Base-by-base conservation (phyloP, 2,329 filamentous ascomycete genomes). In the Colletotrichum eleusines region DNA sequence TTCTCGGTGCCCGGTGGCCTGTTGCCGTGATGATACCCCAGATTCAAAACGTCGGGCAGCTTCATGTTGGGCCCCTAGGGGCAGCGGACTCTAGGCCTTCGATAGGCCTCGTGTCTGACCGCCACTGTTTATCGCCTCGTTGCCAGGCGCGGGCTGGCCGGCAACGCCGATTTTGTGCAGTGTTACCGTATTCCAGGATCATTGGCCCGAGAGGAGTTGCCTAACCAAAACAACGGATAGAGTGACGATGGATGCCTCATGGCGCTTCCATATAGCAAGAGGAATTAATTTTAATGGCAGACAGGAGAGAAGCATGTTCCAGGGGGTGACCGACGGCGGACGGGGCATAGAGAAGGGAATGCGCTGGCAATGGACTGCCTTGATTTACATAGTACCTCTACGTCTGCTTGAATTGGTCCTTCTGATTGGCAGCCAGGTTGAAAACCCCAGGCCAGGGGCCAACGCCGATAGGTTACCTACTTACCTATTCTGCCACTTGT, bases 11-110 rank as follows among this genome's bases (percentile, higher is more conserved):
- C 65, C 66, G 44, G 66, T 69, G 40, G 35, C 46, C 61, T 62
- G 46, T 69, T 69, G 62, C 66, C 63, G 33, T 54, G 46, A 66
- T 59, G 46, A 59, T 54, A 53, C 46, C 26, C 18, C 33, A n/a
- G 61, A 57, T 53, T 51, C 26, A n/a, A 65, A 65, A 65, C 66
- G 28, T 53, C 40, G 60, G 66, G 44, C 61, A 64, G 42, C 66
- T 58, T 68, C 60, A 50, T 20, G 48, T 48, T 46, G 23, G 18
- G 9, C 38, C 58, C 64, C 18, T 20, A n/a, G 1, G 18, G 31
- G 31, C 23, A 5, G 23, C 33, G 42, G n/a, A n/a, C 54, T 63
- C 65, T 44, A 20, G 40, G 59, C 51, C 33, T 42, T 28, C 42
- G 16, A 35, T 23, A 51, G 5, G 60, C n/a, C 38, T 28, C 42